Percentiles rank a stretch among this genome's conserved stretches.
These are phyloP conservation scores for Tylopilus rubrobrunneus DNA, from an alignment of 768 basidiomycete genomes.

Conservation along the genomic window DNA sequence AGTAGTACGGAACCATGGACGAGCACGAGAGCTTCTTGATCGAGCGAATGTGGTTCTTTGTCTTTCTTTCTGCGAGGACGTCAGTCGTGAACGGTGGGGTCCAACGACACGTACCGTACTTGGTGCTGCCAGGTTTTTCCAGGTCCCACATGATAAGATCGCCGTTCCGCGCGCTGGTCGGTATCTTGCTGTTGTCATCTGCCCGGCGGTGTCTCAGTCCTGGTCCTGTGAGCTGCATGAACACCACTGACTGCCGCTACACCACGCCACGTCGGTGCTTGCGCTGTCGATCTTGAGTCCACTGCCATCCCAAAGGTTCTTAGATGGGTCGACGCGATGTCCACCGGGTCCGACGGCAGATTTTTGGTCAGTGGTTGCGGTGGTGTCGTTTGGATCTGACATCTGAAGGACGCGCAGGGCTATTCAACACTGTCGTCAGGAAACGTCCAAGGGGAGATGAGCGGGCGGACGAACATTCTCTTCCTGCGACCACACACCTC, in stretches of 20 bases:
- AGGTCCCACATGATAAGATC: conserved; percentile 84
- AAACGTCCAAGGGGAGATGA: background rate
- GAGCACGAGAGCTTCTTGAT: conserved; percentile 70
- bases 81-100: conserved; percentile 11
- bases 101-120: conserved; percentile 45
- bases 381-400: conserved; percentile 41
- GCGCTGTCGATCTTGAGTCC: conserved; percentile 77
- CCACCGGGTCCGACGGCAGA: conserved; percentile 55
- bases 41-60: conserved; percentile 67
- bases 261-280: conserved; percentile 81
- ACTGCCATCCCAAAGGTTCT: conserved; percentile 76
- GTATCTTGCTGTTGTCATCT: conserved; percentile 72
- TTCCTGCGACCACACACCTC: conserved; percentile 72
- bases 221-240: no score
- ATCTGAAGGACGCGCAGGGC: conserved; percentile 60
- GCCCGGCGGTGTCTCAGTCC: conserved; percentile 1
- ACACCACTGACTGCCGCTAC: conserved; percentile 50
- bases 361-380: conserved; percentile 43
- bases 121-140: conserved; percentile 58
- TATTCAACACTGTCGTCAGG: conserved; percentile 27
- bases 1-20: conserved; percentile 62
- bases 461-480: conserved; percentile 57
- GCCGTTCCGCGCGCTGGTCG: conserved; percentile 82
- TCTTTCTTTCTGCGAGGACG: conserved; percentile 51
- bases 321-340: conserved; percentile 61